Base-by-base conservation (phyloP, 208 protist genomes). In the Trypanosoma scelopori region DNA sequence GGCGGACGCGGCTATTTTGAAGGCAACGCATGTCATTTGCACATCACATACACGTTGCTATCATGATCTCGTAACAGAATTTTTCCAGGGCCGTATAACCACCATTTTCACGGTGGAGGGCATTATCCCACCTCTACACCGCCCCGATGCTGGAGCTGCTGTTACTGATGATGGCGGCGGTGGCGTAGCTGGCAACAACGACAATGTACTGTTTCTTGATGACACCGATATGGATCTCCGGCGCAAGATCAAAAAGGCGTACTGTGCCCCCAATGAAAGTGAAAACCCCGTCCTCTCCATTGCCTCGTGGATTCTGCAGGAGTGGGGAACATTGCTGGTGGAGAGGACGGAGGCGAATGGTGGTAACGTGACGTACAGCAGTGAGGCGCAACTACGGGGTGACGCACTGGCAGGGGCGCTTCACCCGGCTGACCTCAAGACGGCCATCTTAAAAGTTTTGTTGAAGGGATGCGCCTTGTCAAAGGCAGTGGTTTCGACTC, bases 171-270 rank as follows among this genome's bases (percentile, higher is more conserved):
- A 37, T 11, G 9, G 32, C 9, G 32, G 32, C 9, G 32, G 32
- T 46, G 71, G 69, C 4, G 45, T 52, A 3, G 71, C 71, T 16
- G 61, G 86, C 22, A 95, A 92, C 67, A 79, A 82, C 16, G 99
- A 99, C 68, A 92, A 96, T 30, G 87, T 98, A 30, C 93, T 99
- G 25, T 99, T 97, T 76, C 92, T 99, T 65, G 98, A 99, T 67
- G 98, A 99, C 72, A 84, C 79, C 27, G 83, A 87, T 18, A 90
- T 92, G 69, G 96, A 98, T 41, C 82, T 99, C 11, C 81, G 90
- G 11, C 75, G 82, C 20, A 99, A 99, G 78, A 94, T 99, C 23
- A 97, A 95, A 59, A 97, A 97, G 65, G 97, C 96, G 22, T 99
- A 93, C 76, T 98, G 94, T 67, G 94, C 95, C 6, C 81, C 81